Evolutionary conservation across 345 rosid genomes (phyloP), one percentile per base, ranked within the genome.

Genomic region (Populus alba): DNA sequence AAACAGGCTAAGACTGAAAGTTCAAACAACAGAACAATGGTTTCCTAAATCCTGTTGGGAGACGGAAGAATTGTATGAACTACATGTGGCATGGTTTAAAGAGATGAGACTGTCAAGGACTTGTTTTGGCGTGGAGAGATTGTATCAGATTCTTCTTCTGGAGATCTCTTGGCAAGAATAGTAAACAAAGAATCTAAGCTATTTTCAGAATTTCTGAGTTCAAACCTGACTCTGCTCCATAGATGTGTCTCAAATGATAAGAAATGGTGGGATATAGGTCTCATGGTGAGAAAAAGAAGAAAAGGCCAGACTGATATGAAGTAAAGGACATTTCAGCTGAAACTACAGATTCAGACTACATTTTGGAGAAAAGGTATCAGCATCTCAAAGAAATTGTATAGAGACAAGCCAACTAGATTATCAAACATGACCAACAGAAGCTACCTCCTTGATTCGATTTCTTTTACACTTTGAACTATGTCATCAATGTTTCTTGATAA

Each of bases 401-500:
- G 3, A 70, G 65, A 25, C n/a, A 68, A 41, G 68, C 77, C 15
- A 80, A 61, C 61, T 79, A 49, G 72, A 23, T 33, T 77, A 51
- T 57, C 53, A 23, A 11, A 55, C 31, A 51, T 17, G 43, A n/a
- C 73, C 66, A 41, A 29, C 74, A 71, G 78, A 76, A 78, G 37
- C 72, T 71, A 78, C 55, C 74, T 77, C 74, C 70, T 88, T 15
- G 86, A 74, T 70, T 89, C 90, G 0, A 84, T 80, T 80, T 87
- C 87, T 76, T 75, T 83, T 67, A 87, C 74, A 65, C 86, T 87
- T 75, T 71, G 83, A 79, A 87, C 81, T 10, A 86, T 80, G 75
- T 77, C 86, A 38, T 83, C 86, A 33, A 91, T 87, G 74, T 87
- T 85, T 72, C 85, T 81, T 17, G 92, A 87, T n/a, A 91, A 76